A percentile compares a stretch with the other conserved stretches of the same genome.
Evolutionary conservation across 2,329 filamentous ascomycete species (phyloP).

Genomic region (Cadophora sp.): DNA sequence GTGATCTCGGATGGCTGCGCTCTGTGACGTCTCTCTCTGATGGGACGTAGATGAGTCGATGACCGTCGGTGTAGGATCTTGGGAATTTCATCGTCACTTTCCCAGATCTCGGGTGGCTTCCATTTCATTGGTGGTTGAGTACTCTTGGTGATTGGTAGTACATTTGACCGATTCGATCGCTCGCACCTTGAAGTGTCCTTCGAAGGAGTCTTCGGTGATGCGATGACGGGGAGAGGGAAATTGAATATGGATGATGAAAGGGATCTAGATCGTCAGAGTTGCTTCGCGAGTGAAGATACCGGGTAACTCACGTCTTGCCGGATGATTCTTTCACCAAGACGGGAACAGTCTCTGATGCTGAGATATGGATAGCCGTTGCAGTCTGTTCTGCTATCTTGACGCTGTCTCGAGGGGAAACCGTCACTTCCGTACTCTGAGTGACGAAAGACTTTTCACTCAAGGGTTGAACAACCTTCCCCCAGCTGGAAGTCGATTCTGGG

Average conservation of each 20-base stretch:
- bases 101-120: conserved; percentile 38
- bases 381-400: conserved; percentile 44
- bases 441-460: conserved; percentile 52
- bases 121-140: conserved; percentile 21
- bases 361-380: conserved; percentile 49
- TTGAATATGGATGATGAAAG: conserved; percentile 32
- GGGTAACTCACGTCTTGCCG: conserved; percentile 25
- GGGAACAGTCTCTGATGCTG: conserved; percentile 32
- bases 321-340: conserved; percentile 31
- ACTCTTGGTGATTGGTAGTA: background rate
- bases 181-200: background rate
- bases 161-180: background rate
- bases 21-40: conserved; percentile 9
- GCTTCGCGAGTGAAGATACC: background rate
- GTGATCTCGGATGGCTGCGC: conserved; percentile 17
- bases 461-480: conserved; percentile 46
- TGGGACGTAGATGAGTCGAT: background rate
- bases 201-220: conserved; percentile 1
- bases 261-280: conserved; percentile 23
- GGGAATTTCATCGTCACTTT: conserved; percentile 16
- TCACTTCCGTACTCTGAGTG: conserved; percentile 50
- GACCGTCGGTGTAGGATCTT: background rate
- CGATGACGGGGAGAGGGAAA: conserved; percentile 34
- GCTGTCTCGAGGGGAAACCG: conserved; percentile 44
- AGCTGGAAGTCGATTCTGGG: conserved; percentile 36